Evolutionary conservation across 2,329 filamentous ascomycete genomes (phyloP).

Genomic region (Incumbomyces lentus): DNA sequence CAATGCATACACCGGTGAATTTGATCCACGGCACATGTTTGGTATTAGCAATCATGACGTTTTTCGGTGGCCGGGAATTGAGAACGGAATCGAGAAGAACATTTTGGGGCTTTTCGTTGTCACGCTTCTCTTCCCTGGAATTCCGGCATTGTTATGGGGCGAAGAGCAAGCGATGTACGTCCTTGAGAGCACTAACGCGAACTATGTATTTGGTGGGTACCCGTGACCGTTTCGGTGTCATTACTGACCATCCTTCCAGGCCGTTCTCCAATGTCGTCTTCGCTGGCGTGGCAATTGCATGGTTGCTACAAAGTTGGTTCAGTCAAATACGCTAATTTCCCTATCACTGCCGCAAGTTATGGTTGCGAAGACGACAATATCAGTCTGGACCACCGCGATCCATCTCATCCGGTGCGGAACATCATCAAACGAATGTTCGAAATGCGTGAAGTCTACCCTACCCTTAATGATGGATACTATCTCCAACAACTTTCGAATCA

Average conservation of each 20-base stretch:
- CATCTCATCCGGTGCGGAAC: conserved; percentile 42
- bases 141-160: conserved; percentile 42
- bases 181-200: conserved; percentile 44
- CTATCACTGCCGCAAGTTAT: conserved; percentile 34
- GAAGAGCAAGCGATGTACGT: conserved; percentile 48
- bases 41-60: conserved; percentile 48
- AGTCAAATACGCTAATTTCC: conserved; percentile 40
- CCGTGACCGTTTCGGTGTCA: neutral
- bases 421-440: conserved; percentile 44
- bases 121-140: conserved; percentile 41
- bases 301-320: conserved; percentile 44
- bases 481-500: conserved; percentile 39
- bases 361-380: conserved; percentile 43
- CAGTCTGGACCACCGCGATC: conserved; percentile 44
- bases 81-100: conserved; percentile 40
- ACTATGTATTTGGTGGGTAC: conserved; percentile 40
- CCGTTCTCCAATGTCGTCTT: conserved; percentile 36
- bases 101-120: conserved; percentile 42
- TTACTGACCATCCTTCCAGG: neutral
- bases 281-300: conserved; percentile 46
- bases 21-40: conserved; percentile 47
- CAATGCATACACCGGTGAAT: conserved; percentile 41
- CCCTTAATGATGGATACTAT: conserved; percentile 41
- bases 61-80: conserved; percentile 44
- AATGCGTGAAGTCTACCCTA: conserved; percentile 38